A percentile compares a stretch with the other conserved stretches of the same genome.
Evolutionary conservation across 1,284 basidiomycete genomes (phyloP).

Genomic region (Fomes fomentarius): DNA sequence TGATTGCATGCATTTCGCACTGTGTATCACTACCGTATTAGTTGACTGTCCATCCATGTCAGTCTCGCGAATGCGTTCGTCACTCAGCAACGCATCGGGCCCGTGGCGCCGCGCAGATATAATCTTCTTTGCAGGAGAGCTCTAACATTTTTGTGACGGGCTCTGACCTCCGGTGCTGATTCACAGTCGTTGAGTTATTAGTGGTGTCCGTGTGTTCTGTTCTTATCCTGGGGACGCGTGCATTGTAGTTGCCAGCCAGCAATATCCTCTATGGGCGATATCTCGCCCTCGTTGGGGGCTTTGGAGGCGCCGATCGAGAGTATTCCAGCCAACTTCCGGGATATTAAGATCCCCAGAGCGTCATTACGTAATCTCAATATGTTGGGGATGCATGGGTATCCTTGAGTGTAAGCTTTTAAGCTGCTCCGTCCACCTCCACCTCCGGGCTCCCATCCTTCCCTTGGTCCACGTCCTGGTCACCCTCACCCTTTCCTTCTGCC

Average conservation of each 20-base stretch:
- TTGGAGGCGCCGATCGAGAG: conserved; percentile 11
- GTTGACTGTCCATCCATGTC: background rate
- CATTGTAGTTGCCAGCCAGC: no score
- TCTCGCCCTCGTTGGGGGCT: background rate
- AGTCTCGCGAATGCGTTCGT: no score
- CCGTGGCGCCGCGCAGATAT: no score
- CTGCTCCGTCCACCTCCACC: conserved; percentile 13
- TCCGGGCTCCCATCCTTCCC: conserved; percentile 11
- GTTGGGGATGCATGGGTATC: conserved; percentile 24
- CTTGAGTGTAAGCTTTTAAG: conserved; percentile 7
- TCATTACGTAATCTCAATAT: conserved; percentile 24
- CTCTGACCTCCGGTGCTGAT: no score
- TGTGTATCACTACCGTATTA: conserved; percentile 21
- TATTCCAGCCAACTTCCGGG: conserved; percentile 7
- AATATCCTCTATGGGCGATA: no score
- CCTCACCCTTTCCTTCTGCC: conserved; percentile 12
- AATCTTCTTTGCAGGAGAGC: no score
- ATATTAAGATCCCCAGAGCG: conserved; percentile 21
- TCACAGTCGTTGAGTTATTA: no score
- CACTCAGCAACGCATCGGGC: no score
- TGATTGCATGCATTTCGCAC: conserved; percentile 23
- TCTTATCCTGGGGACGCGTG: no score
- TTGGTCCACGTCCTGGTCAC: conserved; percentile 4
- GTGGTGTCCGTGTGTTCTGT: no score
- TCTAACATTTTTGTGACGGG: no score